These are phyloP conservation scores for Salix brachista DNA, from an alignment of 345 rosid species.

Conservation along the genomic window DNA sequence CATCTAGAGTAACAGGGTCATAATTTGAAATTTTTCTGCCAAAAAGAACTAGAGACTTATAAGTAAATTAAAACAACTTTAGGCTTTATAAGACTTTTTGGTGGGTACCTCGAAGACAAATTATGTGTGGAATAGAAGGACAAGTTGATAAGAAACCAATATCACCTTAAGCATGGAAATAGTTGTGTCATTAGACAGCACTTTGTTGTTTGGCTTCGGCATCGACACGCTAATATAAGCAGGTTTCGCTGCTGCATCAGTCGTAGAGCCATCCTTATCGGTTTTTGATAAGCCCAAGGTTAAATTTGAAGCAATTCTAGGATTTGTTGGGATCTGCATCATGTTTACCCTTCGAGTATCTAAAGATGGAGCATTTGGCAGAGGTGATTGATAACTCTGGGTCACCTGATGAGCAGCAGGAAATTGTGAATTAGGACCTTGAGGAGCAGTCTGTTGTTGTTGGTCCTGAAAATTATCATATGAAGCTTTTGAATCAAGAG, in stretches of 20 bases:
- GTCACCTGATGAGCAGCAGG: slow-evolving; percentile 47
- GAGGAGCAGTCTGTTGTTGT: slow-evolving; percentile 60
- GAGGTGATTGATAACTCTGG: slow-evolving; percentile 47
- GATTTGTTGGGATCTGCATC: slow-evolving; percentile 95
- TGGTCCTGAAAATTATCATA: slow-evolving; percentile 61
- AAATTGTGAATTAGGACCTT: slow-evolving; percentile 55
- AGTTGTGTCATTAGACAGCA: slow-evolving; percentile 44
- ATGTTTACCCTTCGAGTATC: slow-evolving; percentile 71
- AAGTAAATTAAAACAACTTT: neutral
- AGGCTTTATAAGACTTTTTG: neutral
- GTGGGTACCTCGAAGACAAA: neutral
- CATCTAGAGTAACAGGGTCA: neutral
- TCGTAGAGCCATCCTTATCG: slow-evolving; percentile 52
- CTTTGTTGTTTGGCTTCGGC: slow-evolving; percentile 55
- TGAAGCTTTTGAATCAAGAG: slow-evolving; percentile 52
- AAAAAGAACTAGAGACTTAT: neutral
- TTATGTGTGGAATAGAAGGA: neutral
- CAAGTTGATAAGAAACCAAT: slow-evolving; percentile 10
- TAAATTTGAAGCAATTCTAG: slow-evolving; percentile 92
- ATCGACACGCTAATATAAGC: slow-evolving; percentile 74
- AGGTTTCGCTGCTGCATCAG: slow-evolving; percentile 53
- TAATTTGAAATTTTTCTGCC: neutral
- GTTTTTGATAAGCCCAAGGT: slow-evolving; percentile 62
- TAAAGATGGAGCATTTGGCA: slow-evolving; percentile 43
- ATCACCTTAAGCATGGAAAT: slow-evolving; percentile 70